Evolutionary conservation across 108 stramenopile genomes (phyloP).

Genomic region (Aureococcus anophagefferens): DNA sequence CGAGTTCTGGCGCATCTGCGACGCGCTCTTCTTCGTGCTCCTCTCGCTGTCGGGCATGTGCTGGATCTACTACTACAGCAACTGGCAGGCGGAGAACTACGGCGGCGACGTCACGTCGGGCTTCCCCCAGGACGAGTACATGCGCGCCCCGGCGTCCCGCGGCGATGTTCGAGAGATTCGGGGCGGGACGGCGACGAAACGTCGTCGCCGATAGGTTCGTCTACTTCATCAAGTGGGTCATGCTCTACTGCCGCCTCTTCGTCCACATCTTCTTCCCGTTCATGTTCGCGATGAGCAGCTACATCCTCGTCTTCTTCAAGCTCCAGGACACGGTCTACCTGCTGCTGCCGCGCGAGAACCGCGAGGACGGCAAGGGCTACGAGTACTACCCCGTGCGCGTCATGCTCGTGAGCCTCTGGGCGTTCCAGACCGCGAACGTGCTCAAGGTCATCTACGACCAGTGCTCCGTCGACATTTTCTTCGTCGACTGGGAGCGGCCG

Average conservation of each 20-base stretch:
- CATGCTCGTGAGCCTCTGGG: constrained; percentile 37
- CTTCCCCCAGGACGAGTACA: too few relatives aligned
- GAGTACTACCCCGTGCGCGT: constrained; percentile 48
- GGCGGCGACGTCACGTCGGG: constrained; percentile 2
- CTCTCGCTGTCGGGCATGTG: constrained; percentile 34
- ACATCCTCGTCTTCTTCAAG: constrained; percentile 62
- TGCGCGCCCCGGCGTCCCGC: too few relatives aligned
- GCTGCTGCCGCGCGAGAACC: constrained; percentile 48
- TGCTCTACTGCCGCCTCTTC: background rate
- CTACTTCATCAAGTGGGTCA: too few relatives aligned
- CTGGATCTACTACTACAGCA: constrained; percentile 32
- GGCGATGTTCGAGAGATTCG: too few relatives aligned
- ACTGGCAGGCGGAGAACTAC: constrained; percentile 44
- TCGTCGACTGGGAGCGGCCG: constrained; percentile 66
- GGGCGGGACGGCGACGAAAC: too few relatives aligned
- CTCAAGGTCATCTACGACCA: constrained; percentile 38
- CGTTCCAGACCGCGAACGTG: constrained; percentile 45
- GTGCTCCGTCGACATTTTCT: constrained; percentile 49
- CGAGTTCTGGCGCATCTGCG: constrained; percentile 39
- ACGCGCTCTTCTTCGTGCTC: constrained; percentile 47
- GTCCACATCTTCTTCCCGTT: constrained; percentile 15
- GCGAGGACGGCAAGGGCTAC: constrained; percentile 28
- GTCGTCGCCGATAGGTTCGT: too few relatives aligned
- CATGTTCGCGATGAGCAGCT: constrained; percentile 34
- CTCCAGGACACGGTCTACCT: constrained; percentile 53